These are phyloP conservation scores for Aspergillus pseudonomiae DNA, from an alignment of 2,329 filamentous ascomycete species.

Conservation along the genomic window DNA sequence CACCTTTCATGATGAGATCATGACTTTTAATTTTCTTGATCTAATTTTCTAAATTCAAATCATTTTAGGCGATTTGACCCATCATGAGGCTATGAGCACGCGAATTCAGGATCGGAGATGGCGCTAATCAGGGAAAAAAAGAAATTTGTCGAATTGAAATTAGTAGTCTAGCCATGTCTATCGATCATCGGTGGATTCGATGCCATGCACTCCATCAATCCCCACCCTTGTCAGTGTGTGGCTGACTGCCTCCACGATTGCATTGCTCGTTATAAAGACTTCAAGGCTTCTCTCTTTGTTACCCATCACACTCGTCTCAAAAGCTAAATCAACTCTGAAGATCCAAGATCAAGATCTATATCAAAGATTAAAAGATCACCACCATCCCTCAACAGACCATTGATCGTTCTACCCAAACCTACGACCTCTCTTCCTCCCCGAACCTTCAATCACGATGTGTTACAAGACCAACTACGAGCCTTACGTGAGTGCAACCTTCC, in stretches of 20 bases:
- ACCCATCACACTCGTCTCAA: constrained; percentile 7
- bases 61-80: constrained; percentile 8
- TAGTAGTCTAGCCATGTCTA: constrained; percentile 10
- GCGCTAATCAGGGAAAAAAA: constrained; percentile 5
- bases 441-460: constrained; percentile 29
- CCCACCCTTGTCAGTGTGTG: constrained; percentile 10
- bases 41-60: constrained; percentile 20
- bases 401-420: constrained; percentile 3
- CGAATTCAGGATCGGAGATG: not conserved
- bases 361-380: constrained; percentile 5
- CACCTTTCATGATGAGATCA: constrained; percentile 15
- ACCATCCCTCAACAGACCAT: not conserved
- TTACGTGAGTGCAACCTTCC: constrained; percentile 33
- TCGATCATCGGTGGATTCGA: constrained; percentile 6
- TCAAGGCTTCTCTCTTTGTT: constrained; percentile 19
- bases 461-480: constrained; percentile 46
- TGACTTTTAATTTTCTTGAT: not conserved
- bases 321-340: not conserved
- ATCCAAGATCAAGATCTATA: constrained; percentile 1
- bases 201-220: constrained; percentile 20
- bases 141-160: not conserved
- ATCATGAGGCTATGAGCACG: not conserved
- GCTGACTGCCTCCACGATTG: constrained; percentile 14
- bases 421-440: not conserved
- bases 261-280: constrained; percentile 21